phyloP scores from a whole-genome alignment of 2,329 filamentous ascomycete species.

The Tolypocladium tropicale region DNA sequence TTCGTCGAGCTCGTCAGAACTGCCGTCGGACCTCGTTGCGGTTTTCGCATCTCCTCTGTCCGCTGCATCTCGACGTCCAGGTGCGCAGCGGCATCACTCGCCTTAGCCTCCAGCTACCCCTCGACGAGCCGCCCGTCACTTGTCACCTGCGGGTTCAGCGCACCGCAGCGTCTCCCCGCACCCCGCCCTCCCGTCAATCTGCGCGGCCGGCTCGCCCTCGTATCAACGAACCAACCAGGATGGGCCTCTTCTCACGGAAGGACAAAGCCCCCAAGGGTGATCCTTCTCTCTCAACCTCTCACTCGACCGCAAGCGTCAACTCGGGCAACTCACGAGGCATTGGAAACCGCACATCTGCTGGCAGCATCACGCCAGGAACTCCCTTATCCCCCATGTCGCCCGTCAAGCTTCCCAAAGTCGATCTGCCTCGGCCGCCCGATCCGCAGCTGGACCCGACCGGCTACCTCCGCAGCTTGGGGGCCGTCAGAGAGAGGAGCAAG shows the following conservation, averaged over 20 bases:
- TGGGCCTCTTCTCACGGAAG: constrained; percentile 48
- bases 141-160: constrained; percentile 4
- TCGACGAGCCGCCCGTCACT: background rate
- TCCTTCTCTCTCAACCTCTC: constrained; percentile 29
- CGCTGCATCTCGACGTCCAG: background rate
- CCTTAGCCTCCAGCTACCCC: background rate
- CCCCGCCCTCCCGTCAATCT: constrained; percentile 7
- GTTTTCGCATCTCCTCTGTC: background rate
- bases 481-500: constrained; percentile 70
- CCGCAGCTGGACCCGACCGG: constrained; percentile 79
- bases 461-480: constrained; percentile 81
- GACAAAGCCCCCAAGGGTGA: constrained; percentile 37
- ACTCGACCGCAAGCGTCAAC: constrained; percentile 40
- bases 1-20: background rate
- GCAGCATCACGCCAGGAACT: constrained; percentile 35
- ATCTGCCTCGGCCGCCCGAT: constrained; percentile 77
- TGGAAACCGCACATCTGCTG: constrained; percentile 40
- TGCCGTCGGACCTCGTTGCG: background rate
- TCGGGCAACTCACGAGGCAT: constrained; percentile 38
- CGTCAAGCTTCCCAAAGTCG: constrained; percentile 57
- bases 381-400: constrained; percentile 42
- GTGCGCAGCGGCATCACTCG: background rate
- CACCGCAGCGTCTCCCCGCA: constrained; percentile 9
- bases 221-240: constrained; percentile 14
- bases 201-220: constrained; percentile 5